Evolutionary conservation across 208 protist species (phyloP), one percentile per base, ranked within the genome.

Genomic region (Leishmania aethiopica): DNA sequence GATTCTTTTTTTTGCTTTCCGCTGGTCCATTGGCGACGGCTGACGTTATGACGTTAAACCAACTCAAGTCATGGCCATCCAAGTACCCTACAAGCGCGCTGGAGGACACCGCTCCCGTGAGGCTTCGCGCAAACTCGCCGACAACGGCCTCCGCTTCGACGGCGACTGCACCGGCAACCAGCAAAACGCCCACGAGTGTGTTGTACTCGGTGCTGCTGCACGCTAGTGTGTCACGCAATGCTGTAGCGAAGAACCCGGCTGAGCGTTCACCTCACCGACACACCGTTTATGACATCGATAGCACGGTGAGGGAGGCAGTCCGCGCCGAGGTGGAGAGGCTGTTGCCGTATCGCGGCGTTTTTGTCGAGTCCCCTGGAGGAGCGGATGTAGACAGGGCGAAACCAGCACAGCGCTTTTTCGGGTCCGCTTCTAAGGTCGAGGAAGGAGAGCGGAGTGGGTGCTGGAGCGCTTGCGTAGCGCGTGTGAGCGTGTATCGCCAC

Each of bases 201-300:
- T 55, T 86, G 22, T 83, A 83, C 57, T 32, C 78, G 4, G 53
- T 80, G 47, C 75, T 86, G 35, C 64, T 80, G 69, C 83, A 75
- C 8, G 55, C 32, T 35, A 45, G 15, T 1, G 49, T 57, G 35
- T 5, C 67, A 55, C 78, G 59, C 28, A 67, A 35, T 15, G 19
- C n/a, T 51, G 42, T 19, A 40, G 13, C 6, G n/a, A 64, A 45
- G 35, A 19, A 53, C 45, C 60, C 71, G 10, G 3, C 74, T 42
- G 82, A 85, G 10, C 71, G 62, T 28, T 73, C 51, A 42, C 40
- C 53, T 11, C 77, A 85, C 53, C 76, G 77, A 5, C 51, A 47
- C 57, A 49, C 72, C 5, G 53, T 5, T 51, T 22, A 62, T 49
- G 83, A 78, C 47, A 62, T 79, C 37, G 83, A 86, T 8, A 7